These are phyloP conservation scores for Cytospora chrysosperma DNA, from an alignment of 2,329 filamentous ascomycete species.

Conservation along the genomic window DNA sequence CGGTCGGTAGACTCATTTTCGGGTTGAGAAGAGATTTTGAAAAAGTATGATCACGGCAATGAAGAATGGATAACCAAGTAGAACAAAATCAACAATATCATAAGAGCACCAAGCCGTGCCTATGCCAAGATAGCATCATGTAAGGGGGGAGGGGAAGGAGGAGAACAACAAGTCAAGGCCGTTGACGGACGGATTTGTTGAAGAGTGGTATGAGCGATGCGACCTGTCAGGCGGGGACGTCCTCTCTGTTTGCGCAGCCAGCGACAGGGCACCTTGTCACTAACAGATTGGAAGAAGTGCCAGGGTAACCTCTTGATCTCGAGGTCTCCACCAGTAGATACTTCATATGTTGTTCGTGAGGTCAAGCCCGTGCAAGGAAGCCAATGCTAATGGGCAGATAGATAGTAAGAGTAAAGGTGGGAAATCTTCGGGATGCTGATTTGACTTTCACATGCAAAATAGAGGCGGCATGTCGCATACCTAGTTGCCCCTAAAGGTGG, in stretches of 20 bases:
- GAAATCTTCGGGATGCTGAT: neutral
- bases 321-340: neutral
- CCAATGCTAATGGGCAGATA: neutral
- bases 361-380: neutral
- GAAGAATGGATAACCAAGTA: slow-evolving; percentile 19
- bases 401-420: neutral
- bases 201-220: slow-evolving; percentile 2
- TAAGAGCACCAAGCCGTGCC: slow-evolving; percentile 10
- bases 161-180: neutral
- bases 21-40: slow-evolving; percentile 15
- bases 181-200: slow-evolving; percentile 3
- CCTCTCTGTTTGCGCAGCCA: neutral
- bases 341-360: neutral
- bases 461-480: neutral
- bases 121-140: slow-evolving; percentile 7
- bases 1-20: slow-evolving; percentile 38
- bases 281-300: neutral
- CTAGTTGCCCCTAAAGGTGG: neutral
- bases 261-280: neutral
- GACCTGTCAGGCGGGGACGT: neutral
- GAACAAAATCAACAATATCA: slow-evolving; percentile 19
- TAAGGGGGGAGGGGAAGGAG: neutral
- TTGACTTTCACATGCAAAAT: neutral
- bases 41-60: slow-evolving; percentile 14
- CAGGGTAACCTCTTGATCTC: neutral